Base-by-base conservation (phyloP, 2,329 filamentous ascomycete genomes). In the Fusarium buxicola region DNA sequence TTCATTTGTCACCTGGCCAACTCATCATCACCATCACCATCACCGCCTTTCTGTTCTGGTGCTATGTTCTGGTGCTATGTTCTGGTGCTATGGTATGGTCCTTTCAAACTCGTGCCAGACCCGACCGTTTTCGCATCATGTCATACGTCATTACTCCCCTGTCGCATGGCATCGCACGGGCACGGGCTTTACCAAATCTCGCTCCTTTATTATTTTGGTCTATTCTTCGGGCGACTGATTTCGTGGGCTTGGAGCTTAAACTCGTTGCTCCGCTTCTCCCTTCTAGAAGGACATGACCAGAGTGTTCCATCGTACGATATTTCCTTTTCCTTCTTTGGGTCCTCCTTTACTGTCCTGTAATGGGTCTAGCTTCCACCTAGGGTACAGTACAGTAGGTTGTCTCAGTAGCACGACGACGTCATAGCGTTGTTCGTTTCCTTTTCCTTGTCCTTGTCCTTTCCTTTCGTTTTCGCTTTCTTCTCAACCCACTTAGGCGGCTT, bases 1-100 rank as follows among this genome's bases (percentile, higher is more conserved):
- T 12, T 21, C n/a, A 24, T 13, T 8, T 31, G 27, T 40, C 35
- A 31, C 46, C 35, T 21, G 11, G 32, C 8, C 8, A 11, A 47
- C 46, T 32, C 35, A 18, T 36, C n/a, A n/a, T n/a, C n/a, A n/a
- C n/a, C n/a, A n/a, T n/a, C n/a, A n/a, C 24, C 32, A 62, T 65
- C 61, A 58, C 61, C 46, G 46, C 47, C 41, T 52, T 49, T 46
- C 45, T 38, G 11, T 30, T 49, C 24, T 38, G 34, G 31, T 28
- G 9, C 16, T 38, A 4, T 38, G 11, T 30, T 49, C 24, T 38
- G 34, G 31, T 28, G 9, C 16, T 38, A 4, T 38, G 11, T 30
- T 49, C 24, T 38, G 34, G 31, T 28, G 9, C 16, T 38, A 4
- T 38, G 11, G n/a, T n/a, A n/a, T 21, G n/a, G 46, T 35, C 30